These are phyloP conservation scores for Gymnopilus dilepis DNA, from an alignment of 768 basidiomycete species.

Conservation along the genomic window DNA sequence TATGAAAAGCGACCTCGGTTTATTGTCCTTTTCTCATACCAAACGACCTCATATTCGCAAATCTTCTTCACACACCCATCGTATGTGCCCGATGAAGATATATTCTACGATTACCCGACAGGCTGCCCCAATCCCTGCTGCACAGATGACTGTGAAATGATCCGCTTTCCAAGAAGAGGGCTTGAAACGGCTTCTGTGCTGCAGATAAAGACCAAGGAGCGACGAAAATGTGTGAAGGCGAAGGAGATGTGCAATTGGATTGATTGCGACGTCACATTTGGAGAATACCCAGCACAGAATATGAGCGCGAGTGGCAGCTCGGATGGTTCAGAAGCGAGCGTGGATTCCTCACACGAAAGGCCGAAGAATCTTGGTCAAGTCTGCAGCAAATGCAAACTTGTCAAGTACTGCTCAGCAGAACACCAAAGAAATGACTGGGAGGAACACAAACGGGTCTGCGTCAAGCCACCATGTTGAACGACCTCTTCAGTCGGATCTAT, in stretches of 20 bases:
- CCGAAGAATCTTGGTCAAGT: slow-evolving; percentile 53
- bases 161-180: slow-evolving; percentile 75
- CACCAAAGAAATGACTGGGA: slow-evolving; percentile 82
- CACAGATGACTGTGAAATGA: slow-evolving; percentile 83
- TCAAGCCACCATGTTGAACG: slow-evolving; percentile 22
- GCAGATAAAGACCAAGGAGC: slow-evolving; percentile 59
- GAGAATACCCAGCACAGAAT: slow-evolving; percentile 40
- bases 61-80: slow-evolving; percentile 77
- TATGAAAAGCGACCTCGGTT: slow-evolving; percentile 80
- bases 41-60: slow-evolving; percentile 81
- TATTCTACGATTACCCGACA: slow-evolving; percentile 79
- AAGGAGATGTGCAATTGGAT: slow-evolving; percentile 86
- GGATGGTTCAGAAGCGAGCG: slow-evolving; percentile 32
- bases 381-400: slow-evolving; percentile 80
- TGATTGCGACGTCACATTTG: slow-evolving; percentile 69
- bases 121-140: slow-evolving; percentile 83
- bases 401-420: slow-evolving; percentile 77
- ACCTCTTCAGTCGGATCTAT: background rate
- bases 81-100: slow-evolving; percentile 73
- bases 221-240: slow-evolving; percentile 53
- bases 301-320: slow-evolving; percentile 32
- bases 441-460: slow-evolving; percentile 75
- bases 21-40: slow-evolving; percentile 78
- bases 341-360: slow-evolving; percentile 23
- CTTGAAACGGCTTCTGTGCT: slow-evolving; percentile 65